Conservation (phyloP, 257 asterid species). For the Pogostemon cablin region DNA sequence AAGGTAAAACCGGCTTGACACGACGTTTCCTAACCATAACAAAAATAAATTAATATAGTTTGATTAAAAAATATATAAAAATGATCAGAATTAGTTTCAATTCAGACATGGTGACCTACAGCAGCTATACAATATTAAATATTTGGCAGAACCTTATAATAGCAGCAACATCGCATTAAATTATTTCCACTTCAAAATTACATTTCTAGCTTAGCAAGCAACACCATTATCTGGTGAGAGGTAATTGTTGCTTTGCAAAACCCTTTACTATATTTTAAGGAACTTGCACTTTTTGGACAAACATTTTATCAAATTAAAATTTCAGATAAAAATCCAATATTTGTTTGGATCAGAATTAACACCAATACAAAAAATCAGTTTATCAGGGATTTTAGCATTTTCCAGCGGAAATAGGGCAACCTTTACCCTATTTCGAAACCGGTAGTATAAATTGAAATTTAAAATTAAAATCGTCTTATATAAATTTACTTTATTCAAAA, state of each 20-base stretch:
- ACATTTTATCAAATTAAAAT: conserved; percentile 25
- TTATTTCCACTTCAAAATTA: conserved; percentile 11
- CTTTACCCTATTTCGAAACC: too few species aligned
- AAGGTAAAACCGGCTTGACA: neutral
- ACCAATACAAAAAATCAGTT: too few species aligned
- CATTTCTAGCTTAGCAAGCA: conserved; percentile 22
- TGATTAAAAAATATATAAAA: neutral
- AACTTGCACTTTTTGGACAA: conserved; percentile 35
- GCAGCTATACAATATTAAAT: conserved; percentile 22
- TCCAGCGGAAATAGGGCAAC: too few species aligned
- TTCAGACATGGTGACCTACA: conserved; percentile 18
- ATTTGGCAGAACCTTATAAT: conserved; percentile 16
- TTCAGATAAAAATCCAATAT: conserved; percentile 10
- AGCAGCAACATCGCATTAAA: conserved; percentile 11
- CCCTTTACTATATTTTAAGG: conserved; percentile 40
- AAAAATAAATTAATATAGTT: neutral
- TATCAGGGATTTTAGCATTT: too few species aligned
- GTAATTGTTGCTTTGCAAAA: conserved; percentile 60
- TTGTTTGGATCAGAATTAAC: too few species aligned
- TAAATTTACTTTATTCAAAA: too few species aligned
- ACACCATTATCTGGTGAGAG: conserved; percentile 40
- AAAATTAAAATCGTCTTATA: too few species aligned
- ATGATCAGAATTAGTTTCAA: neutral
- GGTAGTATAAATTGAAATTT: too few species aligned
- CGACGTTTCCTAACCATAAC: neutral